Evolutionary conservation across 2,329 filamentous ascomycete species (phyloP).

Genomic region (Diaporthe humulicola): DNA sequence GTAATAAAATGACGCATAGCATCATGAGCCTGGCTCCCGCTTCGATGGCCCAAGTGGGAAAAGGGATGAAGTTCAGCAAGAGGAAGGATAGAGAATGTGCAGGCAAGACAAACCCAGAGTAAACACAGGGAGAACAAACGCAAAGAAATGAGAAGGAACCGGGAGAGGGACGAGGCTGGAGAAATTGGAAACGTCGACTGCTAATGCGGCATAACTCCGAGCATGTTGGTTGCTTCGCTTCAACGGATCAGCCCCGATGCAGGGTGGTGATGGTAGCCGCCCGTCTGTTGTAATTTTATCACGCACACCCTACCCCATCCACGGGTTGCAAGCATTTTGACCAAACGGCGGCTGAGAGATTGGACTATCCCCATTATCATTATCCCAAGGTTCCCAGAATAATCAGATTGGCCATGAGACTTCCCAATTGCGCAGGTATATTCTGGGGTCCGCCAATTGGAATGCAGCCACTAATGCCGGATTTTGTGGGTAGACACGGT

Average conservation of each 20-base stretch:
- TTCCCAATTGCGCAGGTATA: background rate
- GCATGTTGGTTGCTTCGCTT: background rate
- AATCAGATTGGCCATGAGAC: background rate
- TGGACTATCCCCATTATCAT: background rate
- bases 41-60: background rate
- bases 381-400: too few species aligned
- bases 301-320: background rate
- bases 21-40: background rate
- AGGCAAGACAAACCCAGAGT: background rate
- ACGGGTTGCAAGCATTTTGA: background rate
- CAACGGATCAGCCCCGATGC: background rate
- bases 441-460: background rate
- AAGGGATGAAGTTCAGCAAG: background rate
- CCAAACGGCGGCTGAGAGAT: background rate
- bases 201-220: background rate
- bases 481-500: background rate
- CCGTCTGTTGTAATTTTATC: constrained; percentile 4
- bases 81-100: background rate
- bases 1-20: background rate
- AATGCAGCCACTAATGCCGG: background rate
- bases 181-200: background rate
- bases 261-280: background rate
- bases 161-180: background rate
- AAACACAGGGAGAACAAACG: background rate
- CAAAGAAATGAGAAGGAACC: background rate